Evolutionary conservation across 2,329 filamentous ascomycete genomes (phyloP), one percentile per base, ranked within the genome.

Genomic region (Cladophialophora chaetospira): DNA sequence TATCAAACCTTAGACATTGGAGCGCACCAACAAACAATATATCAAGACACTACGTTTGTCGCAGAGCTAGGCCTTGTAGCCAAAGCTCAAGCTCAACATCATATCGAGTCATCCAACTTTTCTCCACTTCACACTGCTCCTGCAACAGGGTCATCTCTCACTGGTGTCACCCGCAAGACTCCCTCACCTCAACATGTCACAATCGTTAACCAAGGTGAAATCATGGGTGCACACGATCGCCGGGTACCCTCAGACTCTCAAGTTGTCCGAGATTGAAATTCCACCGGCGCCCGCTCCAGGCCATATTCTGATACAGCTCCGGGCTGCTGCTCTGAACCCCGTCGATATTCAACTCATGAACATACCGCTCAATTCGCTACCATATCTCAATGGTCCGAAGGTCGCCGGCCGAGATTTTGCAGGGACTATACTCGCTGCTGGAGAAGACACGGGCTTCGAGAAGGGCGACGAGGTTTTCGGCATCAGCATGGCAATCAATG

Each of bases 311-410:
- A 33, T 62, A 5, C 53, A 57, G 19, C 26, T 62, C 11, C 53
- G 59, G 28, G 57, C 57, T 10, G 26, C 60, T 8, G 49, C 57
- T 13, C 42, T 62, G 3, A 62, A 62, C 33, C 60, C 60, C 6
- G 60, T 62, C 5, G 60, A 62, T 48, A 60, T 62, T 29, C 60
- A 62, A 43, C 46, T 60, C 2, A 62, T 60, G 60, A 62, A 62
- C 35, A 8, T 62, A 8, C 60, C 60, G n/a, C 21, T 59, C 8
- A 46, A 60, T 44, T 57, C 57, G 2, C 44, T 60, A 19, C 60
- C 60, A 5, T 43, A 47, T 49, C 43, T 60, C 11, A 48, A 55
- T 21, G 57, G 53, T n/a, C 49, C 45, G 17, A 62, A 60, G 29
- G 47, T 57, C 19, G 40, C 57, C 2, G 38, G 47, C n/a, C 57